Percentiles rank a stretch among this genome's conserved stretches.
Conservation (phyloP, 169 alveolate species). For the Plasmodium cynomolgi region DNA sequence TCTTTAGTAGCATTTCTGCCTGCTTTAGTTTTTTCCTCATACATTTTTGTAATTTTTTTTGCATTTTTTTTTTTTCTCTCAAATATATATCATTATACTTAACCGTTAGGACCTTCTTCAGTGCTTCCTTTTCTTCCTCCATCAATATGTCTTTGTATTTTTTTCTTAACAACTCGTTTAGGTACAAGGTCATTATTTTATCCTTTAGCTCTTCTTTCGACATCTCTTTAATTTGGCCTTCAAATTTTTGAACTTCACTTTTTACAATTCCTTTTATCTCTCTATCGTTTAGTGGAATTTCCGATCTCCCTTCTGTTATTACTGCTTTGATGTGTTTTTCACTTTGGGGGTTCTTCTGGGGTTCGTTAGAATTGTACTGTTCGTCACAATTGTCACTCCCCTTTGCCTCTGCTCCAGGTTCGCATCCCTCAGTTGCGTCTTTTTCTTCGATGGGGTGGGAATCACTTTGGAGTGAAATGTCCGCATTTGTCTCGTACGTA, state of each 20-base stretch:
- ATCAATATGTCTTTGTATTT: constrained; percentile 49
- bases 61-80: constrained; percentile 29
- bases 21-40: constrained; percentile 31
- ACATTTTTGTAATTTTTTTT: constrained; percentile 22
- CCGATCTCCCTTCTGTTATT: neutral
- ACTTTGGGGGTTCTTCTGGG: neutral
- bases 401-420: neutral
- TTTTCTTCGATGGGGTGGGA: neutral
- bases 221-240: neutral
- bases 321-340: neutral
- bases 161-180: constrained; percentile 24
- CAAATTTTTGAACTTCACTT: constrained; percentile 12
- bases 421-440: neutral
- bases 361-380: neutral
- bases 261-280: neutral
- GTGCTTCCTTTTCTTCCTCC: constrained; percentile 55
- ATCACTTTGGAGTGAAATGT: neutral
- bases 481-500: neutral
- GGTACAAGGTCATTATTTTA: constrained; percentile 28
- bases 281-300: neutral
- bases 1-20: constrained; percentile 38
- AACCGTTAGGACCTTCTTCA: constrained; percentile 26
- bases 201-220: constrained; percentile 36
- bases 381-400: neutral
- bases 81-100: constrained; percentile 47